Evolutionary conservation across 257 asterid species (phyloP), one percentile per base, ranked within the genome.

Genomic region (Datura wrightii): DNA sequence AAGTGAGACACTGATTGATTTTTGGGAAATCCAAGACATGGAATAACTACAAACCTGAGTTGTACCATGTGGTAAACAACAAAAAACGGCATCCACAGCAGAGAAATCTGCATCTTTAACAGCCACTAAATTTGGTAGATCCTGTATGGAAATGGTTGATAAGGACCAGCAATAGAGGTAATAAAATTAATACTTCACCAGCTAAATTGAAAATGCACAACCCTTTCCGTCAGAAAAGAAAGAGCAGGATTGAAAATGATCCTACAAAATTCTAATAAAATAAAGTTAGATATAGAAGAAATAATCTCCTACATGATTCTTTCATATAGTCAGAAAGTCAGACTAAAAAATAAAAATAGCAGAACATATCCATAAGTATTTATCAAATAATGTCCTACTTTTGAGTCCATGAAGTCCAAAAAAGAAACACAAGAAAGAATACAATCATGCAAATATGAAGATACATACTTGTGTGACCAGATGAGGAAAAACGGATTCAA

Each of bases 41-140:
- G 1, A 67, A 83, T 83, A 52, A 41, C 52, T 36, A 65, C 78
- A 69, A 74, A 96, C 99, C 98, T 96, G 99, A 76, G 98, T 93
- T 66, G 98, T 94, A 85, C 99, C 99, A 87, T 96, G 99, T 16
- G 99, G 99, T 92, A 96, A 93, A 88, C 98, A 96, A 87, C 99
- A 96, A 89, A 96, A 93, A 53, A 96, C 91, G 50, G 98, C 99
- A 94, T 96, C 99, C 48, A 96, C 96, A 85, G 60, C 72, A 54
- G 94, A 90, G 87, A 94, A 96, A 84, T 96, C 94, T 1, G 99
- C 98, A 90, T 96, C 99, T 83, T 92, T 92, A 80, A 94, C 94
- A 83, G 97, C 94, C 83, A 96, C 90, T 97, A 96, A 80, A 89
- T 90, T 89, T 10, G 99, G 98, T 89, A 96, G 93, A 87, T 89